A percentile compares a stretch with the other conserved stretches of the same genome.
phyloP scores from a whole-genome alignment of 495 filamentous ascomycete species.

The Platismatia glauca region DNA sequence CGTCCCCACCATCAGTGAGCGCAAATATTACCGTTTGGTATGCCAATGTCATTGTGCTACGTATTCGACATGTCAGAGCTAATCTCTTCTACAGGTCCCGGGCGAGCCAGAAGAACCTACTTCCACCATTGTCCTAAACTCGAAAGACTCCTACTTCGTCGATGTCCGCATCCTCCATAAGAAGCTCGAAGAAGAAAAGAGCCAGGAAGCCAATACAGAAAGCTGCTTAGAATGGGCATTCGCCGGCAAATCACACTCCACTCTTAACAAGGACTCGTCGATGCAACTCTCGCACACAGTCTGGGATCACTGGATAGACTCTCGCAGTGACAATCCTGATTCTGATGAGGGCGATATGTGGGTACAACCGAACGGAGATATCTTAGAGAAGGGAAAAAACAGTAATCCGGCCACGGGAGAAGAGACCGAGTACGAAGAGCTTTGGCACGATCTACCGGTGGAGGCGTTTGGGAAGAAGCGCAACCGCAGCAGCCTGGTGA shows the following conservation, averaged over 20 bases:
- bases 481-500: conserved; percentile 25
- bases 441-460: conserved; percentile 35
- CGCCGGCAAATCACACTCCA: conserved; percentile 36
- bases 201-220: conserved; percentile 11
- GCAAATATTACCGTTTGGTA: conserved; percentile 22
- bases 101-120: conserved; percentile 22
- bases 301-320: conserved; percentile 49
- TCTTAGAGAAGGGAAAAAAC: conserved; percentile 43
- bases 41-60: neutral
- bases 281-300: conserved; percentile 24
- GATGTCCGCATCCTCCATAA: conserved; percentile 37
- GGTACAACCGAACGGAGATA: conserved; percentile 30
- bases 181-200: conserved; percentile 8
- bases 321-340: conserved; percentile 30
- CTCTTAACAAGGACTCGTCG: conserved; percentile 7
- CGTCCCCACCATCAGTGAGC: conserved; percentile 20
- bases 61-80: neutral
- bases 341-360: conserved; percentile 46
- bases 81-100: conserved; percentile 12
- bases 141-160: conserved; percentile 39
- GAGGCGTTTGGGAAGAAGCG: conserved; percentile 18
- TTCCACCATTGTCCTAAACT: conserved; percentile 35
- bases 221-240: conserved; percentile 40
- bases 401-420: conserved; percentile 35
- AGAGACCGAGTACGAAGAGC: conserved; percentile 43